Conservation (phyloP, 2,329 filamentous ascomycete species). For the Arthrinium puccinioides region DNA sequence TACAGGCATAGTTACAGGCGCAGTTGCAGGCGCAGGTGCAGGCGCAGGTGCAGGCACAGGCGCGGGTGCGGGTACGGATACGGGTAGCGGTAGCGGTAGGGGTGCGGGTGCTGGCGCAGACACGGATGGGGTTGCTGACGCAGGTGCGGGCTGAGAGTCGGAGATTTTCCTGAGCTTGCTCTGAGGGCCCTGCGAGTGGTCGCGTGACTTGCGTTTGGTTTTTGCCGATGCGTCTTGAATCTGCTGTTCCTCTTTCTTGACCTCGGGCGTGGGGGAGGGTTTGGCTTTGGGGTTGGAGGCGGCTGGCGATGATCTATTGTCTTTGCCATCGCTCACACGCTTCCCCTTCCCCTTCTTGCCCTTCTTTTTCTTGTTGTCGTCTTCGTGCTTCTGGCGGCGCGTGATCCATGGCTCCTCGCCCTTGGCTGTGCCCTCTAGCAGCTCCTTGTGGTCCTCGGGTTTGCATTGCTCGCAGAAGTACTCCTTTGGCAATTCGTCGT, state of each 20-base stretch:
- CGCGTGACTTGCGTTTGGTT: conserved; percentile 50
- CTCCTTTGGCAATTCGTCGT: conserved; percentile 69
- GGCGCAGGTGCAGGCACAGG: too few species aligned
- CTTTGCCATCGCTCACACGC: conserved; percentile 56
- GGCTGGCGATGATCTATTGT: conserved; percentile 36
- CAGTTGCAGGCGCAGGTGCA: too few species aligned
- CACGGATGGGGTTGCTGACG: too few species aligned
- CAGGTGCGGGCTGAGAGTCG: conserved; percentile 32
- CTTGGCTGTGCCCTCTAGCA: conserved; percentile 68
- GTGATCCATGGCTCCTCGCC: conserved; percentile 87
- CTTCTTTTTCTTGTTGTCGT: conserved; percentile 53
- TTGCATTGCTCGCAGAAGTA: conserved; percentile 92
- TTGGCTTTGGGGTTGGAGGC: conserved; percentile 31
- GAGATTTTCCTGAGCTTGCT: conserved; percentile 48
- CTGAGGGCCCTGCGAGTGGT: conserved; percentile 45
- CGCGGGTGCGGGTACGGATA: too few species aligned
- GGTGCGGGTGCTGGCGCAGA: too few species aligned
- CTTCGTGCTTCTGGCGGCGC: conserved; percentile 54
- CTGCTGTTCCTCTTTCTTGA: conserved; percentile 37
- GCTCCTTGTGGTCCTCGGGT: conserved; percentile 73
- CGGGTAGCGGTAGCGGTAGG: too few species aligned
- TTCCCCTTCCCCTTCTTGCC: conserved; percentile 60
- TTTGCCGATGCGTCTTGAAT: conserved; percentile 29
- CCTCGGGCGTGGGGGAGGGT: conserved; percentile 28
- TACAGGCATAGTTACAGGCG: too few species aligned